These are phyloP conservation scores for Pezicula radicicola DNA, from an alignment of 2,329 filamentous ascomycete genomes.

Conservation along the genomic window DNA sequence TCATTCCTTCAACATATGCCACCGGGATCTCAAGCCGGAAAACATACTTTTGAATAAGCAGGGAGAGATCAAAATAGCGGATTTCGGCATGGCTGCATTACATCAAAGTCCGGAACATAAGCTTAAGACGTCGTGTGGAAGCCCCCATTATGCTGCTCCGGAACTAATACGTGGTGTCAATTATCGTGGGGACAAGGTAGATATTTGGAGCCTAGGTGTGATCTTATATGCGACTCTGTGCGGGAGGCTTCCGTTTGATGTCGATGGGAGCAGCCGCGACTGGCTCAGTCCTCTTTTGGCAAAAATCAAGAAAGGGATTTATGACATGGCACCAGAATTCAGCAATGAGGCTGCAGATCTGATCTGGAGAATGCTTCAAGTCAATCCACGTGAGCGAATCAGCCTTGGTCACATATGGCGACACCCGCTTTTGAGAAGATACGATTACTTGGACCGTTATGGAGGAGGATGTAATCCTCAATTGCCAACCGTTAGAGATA, in stretches of 20 bases:
- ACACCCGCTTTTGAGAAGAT: conserved; percentile 83
- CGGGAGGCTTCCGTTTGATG: conserved; percentile 78
- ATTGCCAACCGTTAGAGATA: conserved; percentile 56
- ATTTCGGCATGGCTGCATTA: conserved; percentile 96
- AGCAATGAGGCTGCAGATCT: conserved; percentile 72
- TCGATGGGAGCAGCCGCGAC: conserved; percentile 19
- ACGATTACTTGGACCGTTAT: conserved; percentile 67
- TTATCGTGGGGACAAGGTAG: conserved; percentile 82
- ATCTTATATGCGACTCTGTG: conserved; percentile 87
- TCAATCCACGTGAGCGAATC: conserved; percentile 76
- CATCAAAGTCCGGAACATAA: conserved; percentile 75
- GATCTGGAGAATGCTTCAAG: conserved; percentile 74
- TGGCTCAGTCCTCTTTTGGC: conserved; percentile 57
- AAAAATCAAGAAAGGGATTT: conserved; percentile 57
- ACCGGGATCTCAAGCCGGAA: conserved; percentile 94
- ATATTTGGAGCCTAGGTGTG: conserved; percentile 93
- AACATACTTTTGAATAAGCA: conserved; percentile 84
- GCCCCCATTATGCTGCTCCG: conserved; percentile 93
- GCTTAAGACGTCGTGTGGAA: conserved; percentile 88
- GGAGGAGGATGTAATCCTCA: conserved; percentile 40
- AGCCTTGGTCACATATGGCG: conserved; percentile 78
- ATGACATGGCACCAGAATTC: conserved; percentile 60
- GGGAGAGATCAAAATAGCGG: conserved; percentile 85
- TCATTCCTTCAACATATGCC: conserved; percentile 91
- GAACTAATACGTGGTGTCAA: conserved; percentile 76